These are phyloP conservation scores for Stephania cephalantha DNA, from an alignment of 164 flowering plant species.

Conservation along the genomic window DNA sequence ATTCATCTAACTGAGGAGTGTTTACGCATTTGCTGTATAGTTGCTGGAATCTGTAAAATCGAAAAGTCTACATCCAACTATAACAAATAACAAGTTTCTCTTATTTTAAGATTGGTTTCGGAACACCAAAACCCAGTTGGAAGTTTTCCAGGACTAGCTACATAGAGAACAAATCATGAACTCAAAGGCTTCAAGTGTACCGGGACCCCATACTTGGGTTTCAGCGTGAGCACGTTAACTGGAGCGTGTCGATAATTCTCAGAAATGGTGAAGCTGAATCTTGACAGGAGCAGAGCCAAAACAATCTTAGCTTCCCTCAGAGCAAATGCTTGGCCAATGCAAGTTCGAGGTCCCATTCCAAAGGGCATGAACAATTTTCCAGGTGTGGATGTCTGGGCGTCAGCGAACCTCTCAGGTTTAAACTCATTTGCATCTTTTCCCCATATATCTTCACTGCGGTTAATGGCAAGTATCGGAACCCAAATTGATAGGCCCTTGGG, in stretches of 20 bases:
- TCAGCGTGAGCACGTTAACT: constrained; percentile 10
- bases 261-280: constrained; percentile 15
- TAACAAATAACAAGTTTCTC: too few relatives aligned
- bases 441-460: constrained; percentile 21
- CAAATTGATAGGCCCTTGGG: constrained; percentile 21
- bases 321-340: constrained; percentile 22
- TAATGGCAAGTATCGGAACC: constrained; percentile 20
- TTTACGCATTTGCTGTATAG: too few relatives aligned
- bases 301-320: constrained; percentile 17
- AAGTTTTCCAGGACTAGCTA: too few relatives aligned
- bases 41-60: too few relatives aligned
- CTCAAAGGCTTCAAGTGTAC: constrained; percentile 8
- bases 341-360: constrained; percentile 15
- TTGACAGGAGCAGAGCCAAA: constrained; percentile 12
- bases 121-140: too few relatives aligned
- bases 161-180: background rate
- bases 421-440: constrained; percentile 21
- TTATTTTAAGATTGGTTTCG: too few relatives aligned
- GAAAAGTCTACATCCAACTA: too few relatives aligned
- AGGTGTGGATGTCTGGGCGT: background rate
- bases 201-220: constrained; percentile 17
- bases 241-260: constrained; percentile 18
- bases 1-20: too few relatives aligned
- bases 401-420: constrained; percentile 18
- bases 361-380: constrained; percentile 18